Evolutionary conservation across 768 basidiomycete species (phyloP), one percentile per base, ranked within the genome.

Genomic region (Suillus hirtellus): DNA sequence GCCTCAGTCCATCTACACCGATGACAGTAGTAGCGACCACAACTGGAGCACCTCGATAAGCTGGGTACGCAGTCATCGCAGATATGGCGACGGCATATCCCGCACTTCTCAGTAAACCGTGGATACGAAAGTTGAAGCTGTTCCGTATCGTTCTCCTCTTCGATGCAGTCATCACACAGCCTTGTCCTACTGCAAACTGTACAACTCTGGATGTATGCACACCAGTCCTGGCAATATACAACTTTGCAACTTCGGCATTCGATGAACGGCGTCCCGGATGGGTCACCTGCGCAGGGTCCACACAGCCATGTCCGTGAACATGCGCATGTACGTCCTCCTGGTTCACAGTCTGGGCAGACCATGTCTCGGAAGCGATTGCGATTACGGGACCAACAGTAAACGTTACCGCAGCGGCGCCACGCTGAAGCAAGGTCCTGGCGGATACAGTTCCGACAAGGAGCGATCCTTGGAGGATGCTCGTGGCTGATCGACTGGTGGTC

Each of bases 241-340:
- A 27, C 40, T 43, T 42, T 31, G 27, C 56, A 58, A 11, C 56
- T 43, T 40, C 17, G 56, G 17, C 56, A 58, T 27, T 42, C 10
- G 27, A 31, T 12, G 19, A 58, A 31, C 1, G 56, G 24, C 5
- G 10, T 58, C 15, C 56, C 56, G 11, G 40, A 42, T 37, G 24
- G 21, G 10, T 58, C 56, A 10, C 40, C 11, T 58, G 56, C 31
- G 17, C 56, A 58, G 40, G 31, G 24, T 19, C 6, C 40, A 12
- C 56, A 58, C 27, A 58, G 17, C 56, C 56, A 58, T 42, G 56
- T 58, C 17, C 56, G 56, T 58, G 56, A 58, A 27, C 56, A 58
- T 43, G 24, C 56, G 24, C 56, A 42, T 7, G 40, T 12, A 11
- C 17, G 40, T 24, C 56, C 56, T 42, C 56, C 56, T 31, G 56